These are phyloP conservation scores for Casuarina glauca DNA, from an alignment of 306 rosid species.

Conservation along the genomic window DNA sequence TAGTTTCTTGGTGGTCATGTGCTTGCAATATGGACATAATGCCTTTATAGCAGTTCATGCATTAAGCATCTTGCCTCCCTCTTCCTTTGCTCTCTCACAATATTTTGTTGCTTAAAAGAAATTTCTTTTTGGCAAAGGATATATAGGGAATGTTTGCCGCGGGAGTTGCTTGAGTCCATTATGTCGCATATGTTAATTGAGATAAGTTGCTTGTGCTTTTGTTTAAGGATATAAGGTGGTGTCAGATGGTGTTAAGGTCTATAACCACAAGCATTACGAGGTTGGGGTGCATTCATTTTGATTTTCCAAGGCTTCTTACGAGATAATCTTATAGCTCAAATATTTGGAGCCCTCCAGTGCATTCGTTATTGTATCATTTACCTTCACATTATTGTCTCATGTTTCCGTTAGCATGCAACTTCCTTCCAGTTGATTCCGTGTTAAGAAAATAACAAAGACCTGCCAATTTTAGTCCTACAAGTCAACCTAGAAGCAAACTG, in stretches of 20 bases:
- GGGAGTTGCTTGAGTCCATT: conserved; percentile 1
- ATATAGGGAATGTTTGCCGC: not conserved
- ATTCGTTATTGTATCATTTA: not conserved
- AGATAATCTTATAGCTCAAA: not conserved
- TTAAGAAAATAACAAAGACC: not conserved
- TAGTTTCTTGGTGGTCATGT: conserved; percentile 7
- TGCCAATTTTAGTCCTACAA: not conserved
- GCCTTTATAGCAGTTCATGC: not conserved
- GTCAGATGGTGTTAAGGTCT: not conserved
- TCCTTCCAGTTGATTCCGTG: not conserved
- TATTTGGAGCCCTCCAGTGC: not conserved
- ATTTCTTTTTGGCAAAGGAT: not conserved
- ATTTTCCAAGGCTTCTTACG: not conserved
- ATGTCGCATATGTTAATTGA: not conserved
- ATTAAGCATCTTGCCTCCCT: no score
- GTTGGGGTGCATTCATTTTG: not conserved
- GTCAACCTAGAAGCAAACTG: not conserved
- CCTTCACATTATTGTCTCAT: not conserved
- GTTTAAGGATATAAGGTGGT: not conserved
- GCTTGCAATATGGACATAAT: not conserved
- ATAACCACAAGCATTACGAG: not conserved
- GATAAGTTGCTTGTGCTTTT: not conserved
- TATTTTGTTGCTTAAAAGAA: no score
- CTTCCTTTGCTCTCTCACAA: no score
- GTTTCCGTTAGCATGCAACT: not conserved